Evolutionary conservation across 495 filamentous ascomycete species (phyloP), one percentile per base, ranked within the genome.

Genomic region (Aspergillus bridgeri): DNA sequence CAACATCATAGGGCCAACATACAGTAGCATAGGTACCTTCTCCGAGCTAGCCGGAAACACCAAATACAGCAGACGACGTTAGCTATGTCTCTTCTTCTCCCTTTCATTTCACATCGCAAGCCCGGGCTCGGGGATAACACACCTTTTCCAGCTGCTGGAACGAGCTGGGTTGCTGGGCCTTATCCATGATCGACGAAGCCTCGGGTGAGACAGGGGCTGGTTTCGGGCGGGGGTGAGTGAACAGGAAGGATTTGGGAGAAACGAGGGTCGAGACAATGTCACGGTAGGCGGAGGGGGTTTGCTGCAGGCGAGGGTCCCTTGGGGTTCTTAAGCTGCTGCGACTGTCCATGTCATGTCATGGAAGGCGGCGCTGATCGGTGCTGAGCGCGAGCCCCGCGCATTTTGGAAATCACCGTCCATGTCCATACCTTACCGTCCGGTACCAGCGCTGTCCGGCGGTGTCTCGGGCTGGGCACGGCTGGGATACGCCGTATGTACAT

Each of bases 21-120:
- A 96, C 94, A 22, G 94, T 98, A 55, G 94, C 94, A 86, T 98
- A 98, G 45, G 94, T 98, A 54, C 94, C 94, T 82, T 98, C 94
- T 69, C 94, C 94, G 60, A 98, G 80, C 88, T 89, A 63, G 57
- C 60, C 11, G 57, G 8, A 58, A 15, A n/a, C 9, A 21, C 27
- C 46, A 43, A 24, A 7, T 3, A n/a, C n/a, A 21, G 22, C 49
- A 61, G 17, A 42, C 44, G 17, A 42, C 44, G 44, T 47, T 47
- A 47, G 44, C 18, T 47, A n/a, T 17, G 5, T 23, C 44, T 47
- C 44, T 8, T 6, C 6, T 21, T 47, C 18, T 46, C 21, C 13
- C 25, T 27, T 3, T 27, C 25, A 3, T 9, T 29, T 9, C 5
- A 29, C 6, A 29, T 29, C 45, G 19, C 45, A 47, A 1, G n/a